Evolutionary conservation across 1,139 yeast species (phyloP), one percentile per base, ranked within the genome.

Genomic region (Suhomyces chickasaworum): DNA sequence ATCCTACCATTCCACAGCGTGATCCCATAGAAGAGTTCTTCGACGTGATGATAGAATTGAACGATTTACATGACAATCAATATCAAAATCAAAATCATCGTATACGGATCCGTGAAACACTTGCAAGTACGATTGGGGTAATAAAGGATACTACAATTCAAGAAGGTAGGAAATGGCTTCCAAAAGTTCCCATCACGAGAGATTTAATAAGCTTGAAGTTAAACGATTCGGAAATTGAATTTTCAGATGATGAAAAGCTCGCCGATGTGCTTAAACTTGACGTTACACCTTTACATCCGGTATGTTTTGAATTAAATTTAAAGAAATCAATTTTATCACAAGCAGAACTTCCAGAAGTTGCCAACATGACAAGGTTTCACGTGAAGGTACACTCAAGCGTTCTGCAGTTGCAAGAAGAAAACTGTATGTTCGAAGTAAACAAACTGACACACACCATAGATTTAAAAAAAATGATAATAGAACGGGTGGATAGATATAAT

Each of bases 11-110:
- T 9, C 68, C 69, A 5, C 39, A 36, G 3, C 40, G 64, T 33
- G 64, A 59, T 22, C 71, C 73, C 1, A 47, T 50, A 1, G 60
- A 53, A 35, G 60, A 58, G 35, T 42, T 63, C 18, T 66, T 66
- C 45, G 68, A 66, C 46, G 48, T 66, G 1, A 29, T 47, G 9
- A 45, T 65, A 18, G 49, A 48, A 36, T 62, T 64, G 60, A 49
- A 44, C 8, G 59, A 57, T 3, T 38, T 37, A n/a, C n/a, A n/a
- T n/a, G n/a, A n/a, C n/a, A n/a, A n/a, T n/a, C n/a, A n/a, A n/a
- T n/a, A n/a, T 1, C 42, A 40, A 9, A 39, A 35, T 10, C 10
- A 4, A 1, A 27, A 22, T 8, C 42, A 33, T 1, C 25, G 22
- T 7, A 45, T 59, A 2, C 34, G 40, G 8, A 42, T 60, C 8